Conservation (phyloP, 768 basidiomycete genomes). For the Boletales sp. region DNA sequence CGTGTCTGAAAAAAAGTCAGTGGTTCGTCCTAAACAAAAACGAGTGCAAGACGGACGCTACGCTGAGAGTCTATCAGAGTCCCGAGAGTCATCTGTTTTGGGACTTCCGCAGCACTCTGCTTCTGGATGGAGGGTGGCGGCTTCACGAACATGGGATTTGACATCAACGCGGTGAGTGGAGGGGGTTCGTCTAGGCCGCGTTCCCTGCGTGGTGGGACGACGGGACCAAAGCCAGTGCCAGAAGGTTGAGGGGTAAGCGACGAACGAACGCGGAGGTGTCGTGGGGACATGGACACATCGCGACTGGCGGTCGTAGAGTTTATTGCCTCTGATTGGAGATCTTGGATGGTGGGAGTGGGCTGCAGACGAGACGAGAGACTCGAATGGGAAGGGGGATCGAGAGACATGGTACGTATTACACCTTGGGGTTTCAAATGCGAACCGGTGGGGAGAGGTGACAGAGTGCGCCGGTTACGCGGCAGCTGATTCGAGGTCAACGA, state of each 20-base stretch:
- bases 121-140: constrained; percentile 41
- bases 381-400: constrained; percentile 52
- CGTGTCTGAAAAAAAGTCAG: constrained; percentile 35
- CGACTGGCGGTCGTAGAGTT: constrained; percentile 22
- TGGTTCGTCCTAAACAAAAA: neutral
- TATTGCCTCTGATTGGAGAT: constrained; percentile 23
- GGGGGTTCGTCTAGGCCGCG: constrained; percentile 69
- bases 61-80: constrained; percentile 55
- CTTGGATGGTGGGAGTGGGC: constrained; percentile 33
- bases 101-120: constrained; percentile 16
- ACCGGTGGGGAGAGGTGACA: constrained; percentile 38
- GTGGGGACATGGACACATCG: constrained; percentile 46
- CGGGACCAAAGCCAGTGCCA: constrained; percentile 40
- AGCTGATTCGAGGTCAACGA: constrained; percentile 28
- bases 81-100: constrained; percentile 49
- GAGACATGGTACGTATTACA: constrained; percentile 63
- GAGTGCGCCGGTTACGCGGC: constrained; percentile 37
- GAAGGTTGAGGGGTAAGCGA: constrained; percentile 70
- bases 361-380: constrained; percentile 23
- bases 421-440: constrained; percentile 33
- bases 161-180: constrained; percentile 53
- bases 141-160: constrained; percentile 69
- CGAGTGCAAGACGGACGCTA: constrained; percentile 39
- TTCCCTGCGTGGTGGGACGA: constrained; percentile 34
- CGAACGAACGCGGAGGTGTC: constrained; percentile 53